Evolutionary conservation across 331 rosid genomes (phyloP).

Genomic region (Phaseolus coccineus): DNA sequence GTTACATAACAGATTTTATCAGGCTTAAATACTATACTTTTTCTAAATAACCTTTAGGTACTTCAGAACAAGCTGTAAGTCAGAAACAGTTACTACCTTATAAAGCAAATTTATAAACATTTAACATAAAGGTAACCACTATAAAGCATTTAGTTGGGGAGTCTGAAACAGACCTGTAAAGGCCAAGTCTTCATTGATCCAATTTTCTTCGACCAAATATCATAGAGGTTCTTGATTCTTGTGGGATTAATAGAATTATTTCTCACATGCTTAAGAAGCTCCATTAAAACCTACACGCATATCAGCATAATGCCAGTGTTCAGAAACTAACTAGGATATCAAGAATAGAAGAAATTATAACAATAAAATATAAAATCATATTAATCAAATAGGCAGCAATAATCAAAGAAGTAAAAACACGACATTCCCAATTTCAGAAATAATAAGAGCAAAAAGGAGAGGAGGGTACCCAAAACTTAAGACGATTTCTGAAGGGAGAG

Average conservation of each 20-base stretch:
- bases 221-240: constrained; percentile 61
- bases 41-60: too few species aligned
- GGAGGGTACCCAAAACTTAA: constrained; percentile 67
- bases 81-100: background rate
- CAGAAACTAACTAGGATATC: constrained; percentile 38
- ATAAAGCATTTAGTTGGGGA: constrained; percentile 3
- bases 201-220: constrained; percentile 72
- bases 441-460: background rate
- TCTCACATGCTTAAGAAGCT: constrained; percentile 59
- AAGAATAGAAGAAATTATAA: constrained; percentile 31
- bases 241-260: constrained; percentile 36
- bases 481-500: constrained; percentile 55
- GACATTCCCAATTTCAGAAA: background rate
- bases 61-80: background rate
- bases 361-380: background rate
- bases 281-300: constrained; percentile 64
- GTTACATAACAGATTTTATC: background rate
- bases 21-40: background rate
- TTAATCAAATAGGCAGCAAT: background rate
- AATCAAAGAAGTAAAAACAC: background rate
- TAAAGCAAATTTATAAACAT: constrained; percentile 8
- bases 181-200: constrained; percentile 59
- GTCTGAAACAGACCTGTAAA: constrained; percentile 57
- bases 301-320: constrained; percentile 36
- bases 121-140: constrained; percentile 3